phyloP scores from a whole-genome alignment of 2,329 filamentous ascomycete species.

The Cladophialophora yegresii region DNA sequence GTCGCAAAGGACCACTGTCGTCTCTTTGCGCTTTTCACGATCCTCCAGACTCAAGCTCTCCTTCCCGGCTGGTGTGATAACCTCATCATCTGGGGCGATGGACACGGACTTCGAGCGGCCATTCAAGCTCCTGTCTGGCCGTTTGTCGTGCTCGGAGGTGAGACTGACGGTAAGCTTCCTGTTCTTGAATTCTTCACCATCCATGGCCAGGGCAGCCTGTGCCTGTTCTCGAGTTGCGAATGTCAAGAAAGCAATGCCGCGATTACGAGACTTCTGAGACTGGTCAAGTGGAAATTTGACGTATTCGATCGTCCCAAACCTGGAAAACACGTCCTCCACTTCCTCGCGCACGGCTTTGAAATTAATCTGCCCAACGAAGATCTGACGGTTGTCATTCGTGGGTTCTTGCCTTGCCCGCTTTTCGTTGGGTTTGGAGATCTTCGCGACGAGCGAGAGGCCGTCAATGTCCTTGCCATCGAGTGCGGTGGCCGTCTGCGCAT shows the following conservation, averaged over 20 bases:
- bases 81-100: slow-evolving; percentile 1
- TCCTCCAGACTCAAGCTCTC: slow-evolving; percentile 33
- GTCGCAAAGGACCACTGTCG: slow-evolving; percentile 79
- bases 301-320: slow-evolving; percentile 73
- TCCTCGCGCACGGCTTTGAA: slow-evolving; percentile 65
- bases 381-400: slow-evolving; percentile 80
- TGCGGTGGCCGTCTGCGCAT: slow-evolving; percentile 69
- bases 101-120: slow-evolving; percentile 29
- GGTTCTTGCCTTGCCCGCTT: slow-evolving; percentile 80
- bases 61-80: slow-evolving; percentile 26
- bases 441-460: slow-evolving; percentile 70
- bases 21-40: slow-evolving; percentile 56
- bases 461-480: slow-evolving; percentile 68
- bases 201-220: slow-evolving; percentile 63
- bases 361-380: slow-evolving; percentile 74
- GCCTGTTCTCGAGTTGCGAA: slow-evolving; percentile 58
- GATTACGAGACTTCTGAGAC: slow-evolving; percentile 61
- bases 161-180: slow-evolving; percentile 68
- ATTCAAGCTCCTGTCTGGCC: slow-evolving; percentile 42
- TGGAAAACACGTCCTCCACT: slow-evolving; percentile 68
- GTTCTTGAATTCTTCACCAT: slow-evolving; percentile 69
- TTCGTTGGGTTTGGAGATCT: slow-evolving; percentile 78
- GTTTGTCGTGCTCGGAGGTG: slow-evolving; percentile 44
- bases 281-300: slow-evolving; percentile 70
- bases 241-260: slow-evolving; percentile 78